Conservation (phyloP, 345 rosid species). For the Rhizophora mangle region DNA sequence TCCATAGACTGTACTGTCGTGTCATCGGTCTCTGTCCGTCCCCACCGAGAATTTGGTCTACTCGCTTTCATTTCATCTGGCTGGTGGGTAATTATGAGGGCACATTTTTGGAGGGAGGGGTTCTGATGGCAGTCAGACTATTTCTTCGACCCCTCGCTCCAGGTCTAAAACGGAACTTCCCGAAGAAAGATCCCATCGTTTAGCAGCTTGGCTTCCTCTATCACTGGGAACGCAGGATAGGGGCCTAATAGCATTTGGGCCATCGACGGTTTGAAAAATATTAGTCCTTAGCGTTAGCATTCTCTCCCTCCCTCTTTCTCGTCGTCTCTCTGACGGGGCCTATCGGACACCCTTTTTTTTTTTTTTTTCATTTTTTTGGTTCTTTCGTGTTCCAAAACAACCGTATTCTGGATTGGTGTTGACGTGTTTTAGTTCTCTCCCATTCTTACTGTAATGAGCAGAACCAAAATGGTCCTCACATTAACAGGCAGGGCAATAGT, state of each 20-base stretch:
- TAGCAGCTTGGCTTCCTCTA: neutral
- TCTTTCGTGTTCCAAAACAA: neutral
- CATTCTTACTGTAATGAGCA: constrained; percentile 16
- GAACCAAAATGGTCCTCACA: constrained; percentile 17
- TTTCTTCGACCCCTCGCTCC: neutral
- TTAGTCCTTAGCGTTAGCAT: neutral
- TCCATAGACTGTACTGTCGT: neutral
- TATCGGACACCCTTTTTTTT: too few species aligned
- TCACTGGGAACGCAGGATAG: too few species aligned
- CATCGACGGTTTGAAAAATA: neutral
- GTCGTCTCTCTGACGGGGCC: constrained; percentile 3
- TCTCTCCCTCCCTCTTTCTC: constrained; percentile 6
- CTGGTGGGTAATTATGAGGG: neutral
- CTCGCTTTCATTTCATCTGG: neutral
- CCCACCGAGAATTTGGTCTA: neutral
- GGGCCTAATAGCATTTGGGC: neutral
- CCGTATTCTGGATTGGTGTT: neutral
- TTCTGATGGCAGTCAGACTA: neutral
- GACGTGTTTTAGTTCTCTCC: too few species aligned
- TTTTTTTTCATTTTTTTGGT: neutral
- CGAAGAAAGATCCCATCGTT: neutral
- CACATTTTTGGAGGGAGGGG: neutral
- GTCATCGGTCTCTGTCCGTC: neutral
- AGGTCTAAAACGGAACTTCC: neutral
- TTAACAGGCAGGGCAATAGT: constrained; percentile 18